A percentile compares a stretch with the other conserved stretches of the same genome.
Evolutionary conservation across 768 basidiomycete species (phyloP).

Genomic region (Naganishia antarctica): DNA sequence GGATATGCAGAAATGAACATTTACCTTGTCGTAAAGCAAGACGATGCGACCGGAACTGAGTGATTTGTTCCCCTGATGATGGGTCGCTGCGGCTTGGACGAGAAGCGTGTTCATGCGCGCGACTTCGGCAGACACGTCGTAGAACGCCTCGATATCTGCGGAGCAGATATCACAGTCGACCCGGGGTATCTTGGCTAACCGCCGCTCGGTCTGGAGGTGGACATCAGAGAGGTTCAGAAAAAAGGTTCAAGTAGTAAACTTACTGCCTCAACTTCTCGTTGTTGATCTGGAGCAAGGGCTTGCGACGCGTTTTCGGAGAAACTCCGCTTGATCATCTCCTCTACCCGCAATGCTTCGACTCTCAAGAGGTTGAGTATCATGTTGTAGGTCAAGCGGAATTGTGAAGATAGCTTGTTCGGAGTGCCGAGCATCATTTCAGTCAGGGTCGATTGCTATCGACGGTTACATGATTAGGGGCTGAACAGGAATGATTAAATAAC

Average conservation of each 20-base stretch:
- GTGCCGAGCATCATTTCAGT: constrained; percentile 89
- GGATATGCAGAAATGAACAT: not conserved
- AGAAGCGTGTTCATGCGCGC: constrained; percentile 62
- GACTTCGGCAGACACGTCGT: constrained; percentile 65
- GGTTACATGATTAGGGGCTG: too few species aligned
- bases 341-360: constrained; percentile 90
- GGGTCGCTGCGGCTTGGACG: constrained; percentile 58
- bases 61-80: constrained; percentile 64
- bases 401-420: constrained; percentile 85
- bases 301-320: constrained; percentile 98
- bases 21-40: constrained; percentile 55
- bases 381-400: constrained; percentile 96
- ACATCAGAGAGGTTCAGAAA: not conserved
- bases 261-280: constrained; percentile 79
- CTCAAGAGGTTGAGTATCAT: constrained; percentile 97
- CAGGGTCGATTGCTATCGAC: constrained; percentile 65
- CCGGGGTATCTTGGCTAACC: constrained; percentile 60
- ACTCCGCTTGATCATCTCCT: constrained; percentile 99
- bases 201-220: constrained; percentile 68
- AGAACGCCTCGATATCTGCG: constrained; percentile 69
- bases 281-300: constrained; percentile 82
- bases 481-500: not conserved
- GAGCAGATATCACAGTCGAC: constrained; percentile 65
- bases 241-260: constrained; percentile 32
- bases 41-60: constrained; percentile 73